Evolutionary conservation across 2,329 filamentous ascomycete species (phyloP).

Genomic region (Aureobasidium sp.): DNA sequence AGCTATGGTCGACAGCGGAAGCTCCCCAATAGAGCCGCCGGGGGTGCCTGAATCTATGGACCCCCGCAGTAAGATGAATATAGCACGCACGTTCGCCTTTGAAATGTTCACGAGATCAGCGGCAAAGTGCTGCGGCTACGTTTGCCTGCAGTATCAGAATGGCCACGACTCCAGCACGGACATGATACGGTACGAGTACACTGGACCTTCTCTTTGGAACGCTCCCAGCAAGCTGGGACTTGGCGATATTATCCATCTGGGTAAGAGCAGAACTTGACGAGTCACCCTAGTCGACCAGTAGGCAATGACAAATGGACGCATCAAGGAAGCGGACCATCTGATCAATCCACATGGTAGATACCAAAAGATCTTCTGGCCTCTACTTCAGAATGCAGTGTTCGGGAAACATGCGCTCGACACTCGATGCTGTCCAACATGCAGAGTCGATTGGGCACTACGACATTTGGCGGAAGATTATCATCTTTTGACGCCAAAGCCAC

Average conservation of each 20-base stretch:
- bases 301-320: conserved; percentile 3
- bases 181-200: not conserved
- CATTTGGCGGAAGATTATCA: not conserved
- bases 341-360: not conserved
- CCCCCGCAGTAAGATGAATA: conserved; percentile 9
- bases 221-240: not conserved
- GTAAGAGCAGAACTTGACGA: conserved; percentile 1
- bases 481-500: conserved; percentile 13
- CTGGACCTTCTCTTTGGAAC: not conserved
- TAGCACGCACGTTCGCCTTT: conserved; percentile 10
- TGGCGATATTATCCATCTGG: not conserved
- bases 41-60: conserved; percentile 7
- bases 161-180: not conserved
- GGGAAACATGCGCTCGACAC: not conserved
- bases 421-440: conserved; percentile 5
- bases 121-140: conserved; percentile 8
- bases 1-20: not conserved
- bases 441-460: conserved; percentile 1
- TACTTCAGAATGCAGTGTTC: not conserved
- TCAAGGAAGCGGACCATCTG: not conserved
- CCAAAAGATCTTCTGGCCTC: not conserved
- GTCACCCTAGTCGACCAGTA: not conserved
- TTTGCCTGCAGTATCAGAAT: conserved; percentile 1
- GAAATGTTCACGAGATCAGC: conserved; percentile 14
- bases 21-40: not conserved